phyloP scores from a whole-genome alignment of 345 rosid species.

The Populus euphratica region DNA sequence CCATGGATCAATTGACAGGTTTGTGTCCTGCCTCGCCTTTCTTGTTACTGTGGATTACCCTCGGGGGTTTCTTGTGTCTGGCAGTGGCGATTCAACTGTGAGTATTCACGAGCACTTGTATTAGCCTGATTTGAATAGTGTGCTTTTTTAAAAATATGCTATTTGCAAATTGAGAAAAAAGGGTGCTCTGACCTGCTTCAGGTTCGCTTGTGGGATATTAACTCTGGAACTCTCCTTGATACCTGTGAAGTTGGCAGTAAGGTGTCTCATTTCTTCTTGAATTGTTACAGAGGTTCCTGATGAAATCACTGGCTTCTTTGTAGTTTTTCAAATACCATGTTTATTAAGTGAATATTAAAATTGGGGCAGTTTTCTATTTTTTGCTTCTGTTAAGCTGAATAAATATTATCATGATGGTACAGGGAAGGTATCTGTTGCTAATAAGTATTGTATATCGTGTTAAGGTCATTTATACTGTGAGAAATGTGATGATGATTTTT shows the following conservation, averaged over 20 bases:
- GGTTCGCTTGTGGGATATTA: slow-evolving; percentile 91
- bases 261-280: slow-evolving; percentile 40
- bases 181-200: slow-evolving; percentile 12
- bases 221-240: slow-evolving; percentile 75
- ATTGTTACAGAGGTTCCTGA: slow-evolving; percentile 2
- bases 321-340: not conserved
- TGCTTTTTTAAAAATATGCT: not conserved
- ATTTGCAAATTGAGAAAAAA: no score
- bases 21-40: slow-evolving; percentile 76
- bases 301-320: not conserved
- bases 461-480: not conserved
- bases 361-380: not conserved
- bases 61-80: slow-evolving; percentile 76
- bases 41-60: slow-evolving; percentile 43
- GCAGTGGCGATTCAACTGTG: slow-evolving; percentile 93
- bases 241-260: slow-evolving; percentile 64
- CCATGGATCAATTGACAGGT: slow-evolving; percentile 41
- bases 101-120: slow-evolving; percentile 27
- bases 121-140: not conserved
- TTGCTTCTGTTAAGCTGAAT: not conserved
- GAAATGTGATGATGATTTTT: not conserved
- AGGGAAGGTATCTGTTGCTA: not conserved
- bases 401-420: not conserved
- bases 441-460: not conserved
- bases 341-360: not conserved